Base-by-base conservation (phyloP, 305 asterid genomes). In the Withania somnifera region DNA sequence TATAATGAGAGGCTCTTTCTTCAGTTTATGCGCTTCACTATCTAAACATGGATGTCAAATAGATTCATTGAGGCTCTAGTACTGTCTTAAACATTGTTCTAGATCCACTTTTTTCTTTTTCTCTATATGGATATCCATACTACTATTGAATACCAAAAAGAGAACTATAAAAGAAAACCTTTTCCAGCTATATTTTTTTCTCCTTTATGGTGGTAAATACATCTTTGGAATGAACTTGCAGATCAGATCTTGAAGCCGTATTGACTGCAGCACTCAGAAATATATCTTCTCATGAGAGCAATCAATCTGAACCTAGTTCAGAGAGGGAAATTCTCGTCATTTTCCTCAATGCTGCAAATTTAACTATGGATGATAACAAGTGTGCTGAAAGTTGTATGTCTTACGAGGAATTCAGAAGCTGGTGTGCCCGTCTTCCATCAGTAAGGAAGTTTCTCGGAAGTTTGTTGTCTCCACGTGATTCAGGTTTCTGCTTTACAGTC, bases 341-440 rank as follows among this genome's bases (percentile, higher is more conserved):
- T 86, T 89, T 92, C 85, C 82, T 89, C 77, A 85, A 84, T 82
- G 90, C 93, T 36, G 91, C 93, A 60, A 87, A 87, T 85, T 87
- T 83, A 60, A 78, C 88, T 40, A 86, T 63, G 54, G 90, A 88
- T 79, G 79, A 51, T 84, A 58, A 45, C 78, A 83, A 77, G 32
- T 4, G 20, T 20, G 51, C 82, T 79, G 84, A 83, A 79, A 77
- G 79, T 81, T 71, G 84, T 87, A 77, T 95, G 91, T 89, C 98
- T 60, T 89, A 87, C 54, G 97, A 90, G 85, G 94, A 93, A 82
- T 96, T 94, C 84, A 92, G 87, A 82, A 91, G 81, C 73, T 94
- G 99, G 98, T 92, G 97, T 82, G 68, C 90, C 73, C 93, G 82
- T 85, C 91, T 93, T 88, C 98, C 98, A 71, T 91, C 97, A 50